Conservation (phyloP, 345 rosid species). For the Kernera saxatilis region DNA sequence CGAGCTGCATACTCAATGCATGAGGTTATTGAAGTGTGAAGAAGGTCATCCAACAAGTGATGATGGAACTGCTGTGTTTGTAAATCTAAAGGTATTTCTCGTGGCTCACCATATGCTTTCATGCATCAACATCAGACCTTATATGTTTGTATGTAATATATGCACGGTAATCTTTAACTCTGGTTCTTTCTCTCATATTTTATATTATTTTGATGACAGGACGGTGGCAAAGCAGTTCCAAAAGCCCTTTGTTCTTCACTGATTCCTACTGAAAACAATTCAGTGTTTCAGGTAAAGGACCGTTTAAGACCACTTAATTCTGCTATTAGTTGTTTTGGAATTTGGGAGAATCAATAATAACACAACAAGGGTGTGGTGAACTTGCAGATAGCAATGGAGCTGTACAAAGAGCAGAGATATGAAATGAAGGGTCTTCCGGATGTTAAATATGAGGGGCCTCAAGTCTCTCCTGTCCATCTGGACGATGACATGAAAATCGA, state of each 20-base stretch:
- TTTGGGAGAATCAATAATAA: too few relatives aligned
- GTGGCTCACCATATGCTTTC: background rate
- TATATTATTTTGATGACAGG: background rate
- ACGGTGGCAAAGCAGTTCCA: constrained; percentile 46
- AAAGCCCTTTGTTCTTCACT: constrained; percentile 37
- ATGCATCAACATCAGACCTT: background rate
- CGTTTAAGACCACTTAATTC: too few relatives aligned
- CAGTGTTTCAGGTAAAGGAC: constrained; percentile 51
- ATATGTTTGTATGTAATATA: background rate
- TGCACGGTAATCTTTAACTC: too few relatives aligned
- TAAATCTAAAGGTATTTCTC: constrained; percentile 40
- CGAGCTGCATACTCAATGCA: constrained; percentile 43
- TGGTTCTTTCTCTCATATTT: background rate
- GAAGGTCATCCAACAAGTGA: constrained; percentile 29
- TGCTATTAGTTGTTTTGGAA: too few relatives aligned
- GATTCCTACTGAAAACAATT: constrained; percentile 42
- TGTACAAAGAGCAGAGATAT: constrained; percentile 56
- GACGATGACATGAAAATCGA: background rate
- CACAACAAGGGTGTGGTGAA: background rate
- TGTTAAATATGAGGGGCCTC: constrained; percentile 19
- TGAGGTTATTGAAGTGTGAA: constrained; percentile 32
- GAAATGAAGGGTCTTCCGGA: constrained; percentile 30
- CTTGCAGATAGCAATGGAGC: constrained; percentile 63
- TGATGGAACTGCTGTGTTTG: constrained; percentile 32
- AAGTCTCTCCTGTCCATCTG: constrained; percentile 21